Evolutionary conservation across 129 eudicot genomes (phyloP).

Genomic region (Lactuca saligna): DNA sequence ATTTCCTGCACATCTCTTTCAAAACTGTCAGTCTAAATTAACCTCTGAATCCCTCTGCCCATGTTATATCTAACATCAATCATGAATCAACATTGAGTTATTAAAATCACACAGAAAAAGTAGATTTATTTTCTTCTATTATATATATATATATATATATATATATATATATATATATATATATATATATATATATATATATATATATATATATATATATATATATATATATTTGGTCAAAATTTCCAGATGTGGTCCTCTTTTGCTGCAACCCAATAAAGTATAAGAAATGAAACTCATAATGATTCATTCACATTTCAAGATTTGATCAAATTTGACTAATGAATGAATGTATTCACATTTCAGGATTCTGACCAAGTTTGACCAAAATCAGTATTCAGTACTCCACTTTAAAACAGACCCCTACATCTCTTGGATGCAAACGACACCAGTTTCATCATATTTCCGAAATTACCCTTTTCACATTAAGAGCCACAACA

Average conservation of each 20-base stretch:
- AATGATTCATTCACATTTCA: no score
- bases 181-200: no score
- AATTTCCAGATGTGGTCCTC: no score
- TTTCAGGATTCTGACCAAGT: constrained; percentile 4
- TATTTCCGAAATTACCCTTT: no score
- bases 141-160: no score
- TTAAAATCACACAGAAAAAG: constrained; percentile 31
- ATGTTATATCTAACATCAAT: constrained; percentile 53
- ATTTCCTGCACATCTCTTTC: background rate
- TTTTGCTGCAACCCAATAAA: no score
- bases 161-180: no score
- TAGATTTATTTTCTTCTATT: constrained; percentile 10
- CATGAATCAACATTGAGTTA: constrained; percentile 37
- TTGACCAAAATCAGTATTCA: background rate
- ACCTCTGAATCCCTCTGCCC: constrained; percentile 55
- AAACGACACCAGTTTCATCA: no score
- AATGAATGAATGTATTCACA: background rate
- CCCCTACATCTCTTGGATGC: constrained; percentile 3
- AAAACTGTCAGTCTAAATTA: constrained; percentile 7
- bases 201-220: no score
- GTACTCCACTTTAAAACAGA: background rate
- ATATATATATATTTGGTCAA: no score
- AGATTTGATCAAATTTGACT: no score
- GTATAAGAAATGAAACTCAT: no score
- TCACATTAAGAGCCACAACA: background rate